Base-by-base conservation (phyloP, 495 filamentous ascomycete genomes). In the Astrocystis sublimbata region DNA sequence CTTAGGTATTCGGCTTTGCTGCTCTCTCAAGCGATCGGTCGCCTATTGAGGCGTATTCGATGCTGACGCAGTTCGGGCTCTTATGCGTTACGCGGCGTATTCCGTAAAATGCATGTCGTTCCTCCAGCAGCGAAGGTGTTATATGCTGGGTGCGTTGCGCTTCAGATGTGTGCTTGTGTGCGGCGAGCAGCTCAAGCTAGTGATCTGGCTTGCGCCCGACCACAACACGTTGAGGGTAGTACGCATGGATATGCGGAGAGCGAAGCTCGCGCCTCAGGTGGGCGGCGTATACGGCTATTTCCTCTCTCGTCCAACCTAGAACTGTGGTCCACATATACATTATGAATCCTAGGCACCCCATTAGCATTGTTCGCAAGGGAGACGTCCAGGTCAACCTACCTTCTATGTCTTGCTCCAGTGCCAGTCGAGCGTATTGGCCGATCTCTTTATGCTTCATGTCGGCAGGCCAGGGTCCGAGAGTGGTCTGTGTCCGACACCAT, bases 401-500 rank as follows among this genome's bases (percentile, higher is more conserved):
- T 49, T 76, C 76, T 5, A 67, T 53, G 23, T 76, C 76, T 33
- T 61, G 47, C 9, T 68, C 66, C 0, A 75, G 49, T 9, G 65
- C 68, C 0, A 73, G 40, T 8, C 67, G 62, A 1, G 57, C 45
- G 21, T 58, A 77, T n/a, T 67, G 63, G 1, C 83, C 84, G 26
- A 84, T 73, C 63, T 83, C 75, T 65, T 78, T 84, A 45, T 78
- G 38, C 40, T 74, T 73, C n/a, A 69, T 69, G 36, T 86, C 81
- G 5, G 64, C 71, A 0, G 81, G 69, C 84, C 85, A 87, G 1
- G 75, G 68, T 6, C 80, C 79, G 21, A 85, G 52, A 1, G 83
- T 83, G 63, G 65, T 60, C 76, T 75, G 60, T 49, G 28, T 41
- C 3, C 23, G 8, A 21, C 41, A 61, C 46, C 55, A 42, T 59